Base-by-base conservation (phyloP, 345 rosid genomes). In the Mallotus nudiflorus region DNA sequence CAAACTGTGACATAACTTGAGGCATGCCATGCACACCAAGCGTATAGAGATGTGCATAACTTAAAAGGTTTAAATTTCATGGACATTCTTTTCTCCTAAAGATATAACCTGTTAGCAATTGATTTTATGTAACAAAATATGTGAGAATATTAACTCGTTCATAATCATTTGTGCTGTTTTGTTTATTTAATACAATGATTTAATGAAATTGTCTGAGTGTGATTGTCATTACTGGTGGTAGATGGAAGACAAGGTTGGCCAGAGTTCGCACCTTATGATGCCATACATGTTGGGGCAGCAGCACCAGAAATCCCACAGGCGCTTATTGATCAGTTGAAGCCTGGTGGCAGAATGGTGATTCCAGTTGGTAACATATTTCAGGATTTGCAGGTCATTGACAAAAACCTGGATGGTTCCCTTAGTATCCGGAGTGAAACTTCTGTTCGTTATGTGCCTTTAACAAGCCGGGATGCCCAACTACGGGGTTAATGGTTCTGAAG, bases 241-340 rank as follows among this genome's bases (percentile, higher is more conserved):
- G 99, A 96, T 84, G 99, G 99, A 71, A 89, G 99, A 64, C 67
- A 82, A 80, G 99, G 99, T 20, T 89, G 96, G 96, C 70, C 85
- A 28, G 96, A 87, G 83, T 85, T 76, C 80, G 94, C 96, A 18
- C 95, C 90, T 0, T 96, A 96, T 67, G 97, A 96, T 79, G 98
- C 97, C 0, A 91, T 92, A 61, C 98, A 96, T 62, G 99, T 96
- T 14, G 99, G 99, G 35, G 99, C 99, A 20, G 99, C 99, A 1
- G 98, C 99, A 45, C 73, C 88, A 2, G 93, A 96, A 71, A 85
- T 96, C 22, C 99, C 98, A 2, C 84, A 80, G 75, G 68, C 96
- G 1, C 97, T 96, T n/a, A 64, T 96, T 48, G 91, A 92, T 73
- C 99, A 96, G 80, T 78, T 96, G 73, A 96, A 96, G 77, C 96